phyloP scores from a whole-genome alignment of 164 flowering plant species.

The Macadamia integrifolia region DNA sequence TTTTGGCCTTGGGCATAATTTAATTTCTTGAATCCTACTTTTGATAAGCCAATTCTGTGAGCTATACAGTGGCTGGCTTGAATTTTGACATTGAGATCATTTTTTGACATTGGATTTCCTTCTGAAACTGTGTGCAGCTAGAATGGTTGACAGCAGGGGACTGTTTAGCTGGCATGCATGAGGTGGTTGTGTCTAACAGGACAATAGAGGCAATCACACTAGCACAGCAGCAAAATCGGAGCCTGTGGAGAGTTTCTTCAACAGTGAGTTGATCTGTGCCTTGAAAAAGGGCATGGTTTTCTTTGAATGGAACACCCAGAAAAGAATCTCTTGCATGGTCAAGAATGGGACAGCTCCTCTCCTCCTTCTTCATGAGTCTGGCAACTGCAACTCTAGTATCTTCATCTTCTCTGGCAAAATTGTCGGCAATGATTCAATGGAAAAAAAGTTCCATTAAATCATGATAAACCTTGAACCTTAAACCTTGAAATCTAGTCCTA shows the following conservation, averaged over 20 bases:
- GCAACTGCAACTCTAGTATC: too few relatives aligned
- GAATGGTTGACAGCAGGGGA: slow-evolving; percentile 97
- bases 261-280: slow-evolving; percentile 52
- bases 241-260: slow-evolving; percentile 97
- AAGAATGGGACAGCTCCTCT: too few relatives aligned
- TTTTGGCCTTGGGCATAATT: too few relatives aligned
- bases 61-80: not conserved
- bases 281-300: not conserved
- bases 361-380: too few relatives aligned
- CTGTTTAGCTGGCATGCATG: slow-evolving; percentile 97
- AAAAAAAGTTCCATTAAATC: too few relatives aligned
- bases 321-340: too few relatives aligned
- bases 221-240: slow-evolving; percentile 64
- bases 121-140: slow-evolving; percentile 40
- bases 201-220: slow-evolving; percentile 66
- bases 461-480: too few relatives aligned
- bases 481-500: too few relatives aligned
- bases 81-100: not conserved
- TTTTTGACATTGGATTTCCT: not conserved
- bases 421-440: too few relatives aligned
- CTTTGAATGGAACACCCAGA: too few relatives aligned
- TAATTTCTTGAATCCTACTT: not conserved
- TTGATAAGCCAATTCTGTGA: not conserved
- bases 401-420: too few relatives aligned
- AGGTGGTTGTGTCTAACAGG: slow-evolving; percentile 79